phyloP scores from a whole-genome alignment of 1,284 basidiomycete genomes.

The Mycena sp. region DNA sequence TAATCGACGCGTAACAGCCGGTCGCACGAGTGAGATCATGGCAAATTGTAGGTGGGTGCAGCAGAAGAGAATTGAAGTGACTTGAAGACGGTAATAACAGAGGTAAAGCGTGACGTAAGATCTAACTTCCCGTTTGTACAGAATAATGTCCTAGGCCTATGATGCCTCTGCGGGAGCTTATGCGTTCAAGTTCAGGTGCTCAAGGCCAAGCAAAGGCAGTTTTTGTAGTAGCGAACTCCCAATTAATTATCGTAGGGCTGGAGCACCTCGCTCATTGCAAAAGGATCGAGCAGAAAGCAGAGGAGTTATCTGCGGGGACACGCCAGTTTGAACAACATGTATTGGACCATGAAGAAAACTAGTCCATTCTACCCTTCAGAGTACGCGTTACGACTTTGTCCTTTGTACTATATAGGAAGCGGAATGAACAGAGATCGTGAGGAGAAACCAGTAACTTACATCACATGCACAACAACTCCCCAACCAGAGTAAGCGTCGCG shows the following conservation, averaged over 20 bases:
- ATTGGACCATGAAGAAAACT: conserved; percentile 37
- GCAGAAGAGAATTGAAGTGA: background rate
- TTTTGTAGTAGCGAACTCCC: too few relatives aligned
- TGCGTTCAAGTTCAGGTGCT: too few relatives aligned
- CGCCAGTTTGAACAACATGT: background rate
- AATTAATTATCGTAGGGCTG: too few relatives aligned
- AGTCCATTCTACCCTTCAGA: conserved; percentile 93
- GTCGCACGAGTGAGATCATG: conserved; percentile 26
- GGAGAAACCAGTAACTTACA: conserved; percentile 72
- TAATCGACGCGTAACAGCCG: conserved; percentile 21
- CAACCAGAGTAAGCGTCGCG: conserved; percentile 97
- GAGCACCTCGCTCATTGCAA: too few relatives aligned
- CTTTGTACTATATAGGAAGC: conserved; percentile 71
- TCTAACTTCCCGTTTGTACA: too few relatives aligned
- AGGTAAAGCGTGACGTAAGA: conserved; percentile 11
- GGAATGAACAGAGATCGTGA: conserved; percentile 19
- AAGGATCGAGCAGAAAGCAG: too few relatives aligned
- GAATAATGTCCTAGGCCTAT: too few relatives aligned
- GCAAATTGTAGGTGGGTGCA: background rate
- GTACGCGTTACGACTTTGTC: conserved; percentile 88
- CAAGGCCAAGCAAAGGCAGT: too few relatives aligned
- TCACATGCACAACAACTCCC: conserved; percentile 95
- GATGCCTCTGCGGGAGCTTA: too few relatives aligned
- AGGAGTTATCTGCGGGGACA: too few relatives aligned
- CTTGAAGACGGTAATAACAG: background rate